Conservation (phyloP, 2,329 filamentous ascomycete genomes). For the Fusarium sterilihyphosum region DNA sequence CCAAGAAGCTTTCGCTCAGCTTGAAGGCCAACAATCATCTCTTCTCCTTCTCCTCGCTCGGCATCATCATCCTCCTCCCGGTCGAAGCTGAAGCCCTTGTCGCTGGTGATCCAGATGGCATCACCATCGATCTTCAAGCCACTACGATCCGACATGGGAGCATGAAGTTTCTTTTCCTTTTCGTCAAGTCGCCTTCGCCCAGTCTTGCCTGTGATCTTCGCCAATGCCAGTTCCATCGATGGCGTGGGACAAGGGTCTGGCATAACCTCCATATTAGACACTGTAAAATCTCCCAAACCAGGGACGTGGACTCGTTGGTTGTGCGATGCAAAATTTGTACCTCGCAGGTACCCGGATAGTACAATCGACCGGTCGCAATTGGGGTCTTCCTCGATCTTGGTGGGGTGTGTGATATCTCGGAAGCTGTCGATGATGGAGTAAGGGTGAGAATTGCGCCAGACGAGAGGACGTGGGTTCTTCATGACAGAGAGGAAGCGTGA, state of each 20-base stretch:
- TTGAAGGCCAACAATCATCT: slow-evolving; percentile 91
- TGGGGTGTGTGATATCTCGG: slow-evolving; percentile 93
- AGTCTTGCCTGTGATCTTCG: slow-evolving; percentile 85
- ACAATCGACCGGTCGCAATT: slow-evolving; percentile 93
- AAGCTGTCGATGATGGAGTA: slow-evolving; percentile 95
- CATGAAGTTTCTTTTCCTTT: slow-evolving; percentile 96
- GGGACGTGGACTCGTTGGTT: slow-evolving; percentile 92
- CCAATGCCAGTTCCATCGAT: slow-evolving; percentile 85
- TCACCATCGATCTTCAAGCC: slow-evolving; percentile 97
- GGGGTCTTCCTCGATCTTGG: slow-evolving; percentile 84
- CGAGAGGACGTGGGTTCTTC: slow-evolving; percentile 96
- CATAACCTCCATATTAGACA: slow-evolving; percentile 84
- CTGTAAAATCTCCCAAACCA: slow-evolving; percentile 87
- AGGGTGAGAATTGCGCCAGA: slow-evolving; percentile 97
- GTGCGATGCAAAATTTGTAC: slow-evolving; percentile 90
- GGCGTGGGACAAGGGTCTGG: slow-evolving; percentile 97
- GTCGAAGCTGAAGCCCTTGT: slow-evolving; percentile 80
- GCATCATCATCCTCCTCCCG: slow-evolving; percentile 70
- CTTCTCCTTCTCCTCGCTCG: slow-evolving; percentile 91
- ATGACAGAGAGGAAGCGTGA: slow-evolving; percentile 96
- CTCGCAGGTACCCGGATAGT: slow-evolving; percentile 91
- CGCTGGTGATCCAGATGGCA: slow-evolving; percentile 85
- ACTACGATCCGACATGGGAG: slow-evolving; percentile 97
- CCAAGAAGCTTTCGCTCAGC: slow-evolving; percentile 84
- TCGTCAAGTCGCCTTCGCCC: slow-evolving; percentile 85